Conservation (phyloP, 495 filamentous ascomycete species). For the Glarea lozoyensis region DNA sequence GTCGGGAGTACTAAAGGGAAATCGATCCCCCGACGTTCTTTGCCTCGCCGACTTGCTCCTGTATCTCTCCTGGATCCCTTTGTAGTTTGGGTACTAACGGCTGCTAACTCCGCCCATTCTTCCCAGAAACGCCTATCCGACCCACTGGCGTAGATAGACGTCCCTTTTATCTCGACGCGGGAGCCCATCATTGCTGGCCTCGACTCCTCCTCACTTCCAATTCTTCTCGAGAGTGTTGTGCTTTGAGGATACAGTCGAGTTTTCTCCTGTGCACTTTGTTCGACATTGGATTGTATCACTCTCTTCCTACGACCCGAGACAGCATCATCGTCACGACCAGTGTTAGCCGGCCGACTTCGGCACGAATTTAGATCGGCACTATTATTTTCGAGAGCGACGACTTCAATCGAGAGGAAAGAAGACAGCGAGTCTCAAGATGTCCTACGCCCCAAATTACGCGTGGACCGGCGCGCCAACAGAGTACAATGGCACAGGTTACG, state of each 20-base stretch:
- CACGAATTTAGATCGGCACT: too few species aligned
- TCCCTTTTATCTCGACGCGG: not conserved
- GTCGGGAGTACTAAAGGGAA: not conserved
- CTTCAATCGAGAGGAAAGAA: slow-evolving; percentile 4
- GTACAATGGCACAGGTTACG: slow-evolving; percentile 69
- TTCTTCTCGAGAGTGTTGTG: too few species aligned
- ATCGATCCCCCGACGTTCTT: not conserved
- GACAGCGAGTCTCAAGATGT: not conserved
- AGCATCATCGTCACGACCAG: not conserved
- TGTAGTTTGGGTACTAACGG: not conserved
- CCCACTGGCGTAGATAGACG: not conserved
- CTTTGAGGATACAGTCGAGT: not conserved
- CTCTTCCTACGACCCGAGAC: not conserved
- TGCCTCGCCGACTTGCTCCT: not conserved
- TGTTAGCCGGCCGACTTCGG: slow-evolving; percentile 2
- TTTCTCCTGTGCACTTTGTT: not conserved
- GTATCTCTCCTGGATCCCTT: not conserved
- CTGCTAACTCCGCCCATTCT: not conserved
- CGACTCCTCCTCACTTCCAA: not conserved
- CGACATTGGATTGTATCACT: not conserved
- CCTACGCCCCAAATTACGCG: slow-evolving; percentile 43
- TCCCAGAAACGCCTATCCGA: not conserved
- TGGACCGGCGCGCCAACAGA: slow-evolving; percentile 68
- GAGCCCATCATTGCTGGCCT: not conserved
- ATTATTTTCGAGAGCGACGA: not conserved